Evolutionary conservation across 2,329 filamentous ascomycete species (phyloP), one percentile per base, ranked within the genome.

Genomic region (Pyricularia sp.): DNA sequence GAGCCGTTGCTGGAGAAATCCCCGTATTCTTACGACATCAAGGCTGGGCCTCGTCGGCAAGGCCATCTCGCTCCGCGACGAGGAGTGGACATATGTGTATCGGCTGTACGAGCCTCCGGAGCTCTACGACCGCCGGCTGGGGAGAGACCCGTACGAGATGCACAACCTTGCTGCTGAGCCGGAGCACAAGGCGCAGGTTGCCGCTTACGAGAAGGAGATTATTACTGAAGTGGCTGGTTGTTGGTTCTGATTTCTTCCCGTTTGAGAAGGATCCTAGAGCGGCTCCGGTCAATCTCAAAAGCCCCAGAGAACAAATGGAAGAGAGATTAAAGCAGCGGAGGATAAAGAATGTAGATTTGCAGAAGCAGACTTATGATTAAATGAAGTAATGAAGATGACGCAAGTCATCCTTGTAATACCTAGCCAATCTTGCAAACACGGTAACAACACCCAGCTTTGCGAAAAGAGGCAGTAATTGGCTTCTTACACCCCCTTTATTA

Each of bases 21-120:
- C 0, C 77, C 78, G 0, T 84, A 78, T 42, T 81, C 81, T 0
- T 84, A 83, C 68, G 81, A 83, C 65, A 77, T 84, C 65, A 83
- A 84, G 70, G 77, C 77, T 0, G 75, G 73, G 0, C 76, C 69
- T 83, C 0, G 81, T 82, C 0, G 81, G 81, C 0, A 83, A 83
- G 66, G 78, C 79, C 0, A 77, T 82, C 0, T 74, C 76, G 2
- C 70, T 80, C 2, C 73, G 80, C 0, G 74, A 78, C 50, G 71
- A 77, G 67, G 72, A 76, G 0, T 83, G 78, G 77, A 80, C 80
- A 0, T 83, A 77, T 61, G 73, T 84, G 0, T 84, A 83, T 66
- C 75, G 81, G 0, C 71, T 83, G 2, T 83, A 83, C 68, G 81
- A 84, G 70, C 76, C 79, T 0, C 72, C 76, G 0, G 82, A 84